Conservation (phyloP, 2,329 filamentous ascomycete species). For the Stemphylium beticola region DNA sequence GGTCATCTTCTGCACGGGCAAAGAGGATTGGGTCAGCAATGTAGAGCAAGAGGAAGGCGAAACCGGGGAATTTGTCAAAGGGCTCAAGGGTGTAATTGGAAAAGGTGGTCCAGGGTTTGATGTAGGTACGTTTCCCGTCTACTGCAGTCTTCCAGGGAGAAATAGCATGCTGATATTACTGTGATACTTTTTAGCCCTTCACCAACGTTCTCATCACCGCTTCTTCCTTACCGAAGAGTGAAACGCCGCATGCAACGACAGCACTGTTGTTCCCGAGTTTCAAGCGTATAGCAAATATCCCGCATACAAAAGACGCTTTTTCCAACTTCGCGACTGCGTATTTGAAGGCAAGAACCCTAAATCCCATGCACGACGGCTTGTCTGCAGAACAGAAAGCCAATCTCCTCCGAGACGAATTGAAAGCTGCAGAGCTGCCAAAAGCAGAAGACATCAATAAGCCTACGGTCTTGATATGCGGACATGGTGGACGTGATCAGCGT, state of each 20-base stretch:
- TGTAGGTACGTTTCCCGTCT: slow-evolving; percentile 46
- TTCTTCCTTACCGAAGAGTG: slow-evolving; percentile 65
- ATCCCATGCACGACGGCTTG: slow-evolving; percentile 64
- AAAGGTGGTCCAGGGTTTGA: slow-evolving; percentile 53
- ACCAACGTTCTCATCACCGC: slow-evolving; percentile 80
- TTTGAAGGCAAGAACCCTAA: slow-evolving; percentile 67
- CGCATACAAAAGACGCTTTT: slow-evolving; percentile 64
- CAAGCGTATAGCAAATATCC: slow-evolving; percentile 76
- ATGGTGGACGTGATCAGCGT: slow-evolving; percentile 78
- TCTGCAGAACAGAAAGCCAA: slow-evolving; percentile 58
- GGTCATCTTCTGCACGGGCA: slow-evolving; percentile 81
- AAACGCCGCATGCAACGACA: slow-evolving; percentile 51
- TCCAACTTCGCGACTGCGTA: slow-evolving; percentile 67
- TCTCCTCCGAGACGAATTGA: slow-evolving; percentile 55
- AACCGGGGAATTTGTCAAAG: slow-evolving; percentile 64
- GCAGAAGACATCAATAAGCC: slow-evolving; percentile 54
- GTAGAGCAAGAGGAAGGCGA: slow-evolving; percentile 78
- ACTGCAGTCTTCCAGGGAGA: neutral
- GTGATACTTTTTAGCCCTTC: slow-evolving; percentile 67
- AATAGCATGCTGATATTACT: neutral
- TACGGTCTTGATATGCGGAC: slow-evolving; percentile 83
- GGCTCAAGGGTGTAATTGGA: slow-evolving; percentile 65
- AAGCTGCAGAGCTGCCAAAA: slow-evolving; percentile 57
- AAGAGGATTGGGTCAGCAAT: slow-evolving; percentile 78
- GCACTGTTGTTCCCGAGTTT: slow-evolving; percentile 80